Percentiles rank a stretch among this genome's conserved stretches.
Conservation (phyloP, 768 basidiomycete species). For the Macrolepiota albuminosa region DNA sequence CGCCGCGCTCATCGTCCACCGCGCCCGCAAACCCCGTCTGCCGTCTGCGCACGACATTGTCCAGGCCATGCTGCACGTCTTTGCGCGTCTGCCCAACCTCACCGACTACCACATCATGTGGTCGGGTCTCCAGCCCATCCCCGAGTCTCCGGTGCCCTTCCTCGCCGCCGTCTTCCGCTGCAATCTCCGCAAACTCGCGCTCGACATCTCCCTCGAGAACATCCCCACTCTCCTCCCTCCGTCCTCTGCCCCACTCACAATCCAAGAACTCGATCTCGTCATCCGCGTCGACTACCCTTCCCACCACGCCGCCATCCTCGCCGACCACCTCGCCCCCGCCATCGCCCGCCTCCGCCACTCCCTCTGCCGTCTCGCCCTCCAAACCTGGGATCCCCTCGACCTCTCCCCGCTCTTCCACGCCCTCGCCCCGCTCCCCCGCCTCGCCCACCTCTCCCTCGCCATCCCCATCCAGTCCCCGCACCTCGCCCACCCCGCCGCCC, state of each 20-base stretch:
- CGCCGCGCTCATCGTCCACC: slow-evolving; percentile 18
- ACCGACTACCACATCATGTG: slow-evolving; percentile 48
- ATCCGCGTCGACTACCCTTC: slow-evolving; percentile 33
- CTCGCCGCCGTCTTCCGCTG: slow-evolving; percentile 30
- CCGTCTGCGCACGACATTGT: slow-evolving; percentile 28
- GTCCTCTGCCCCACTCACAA: slow-evolving; percentile 22
- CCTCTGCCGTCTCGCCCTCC: slow-evolving; percentile 34
- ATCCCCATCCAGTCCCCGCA: slow-evolving; percentile 37
- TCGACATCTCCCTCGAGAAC: slow-evolving; percentile 41
- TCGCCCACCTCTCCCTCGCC: slow-evolving; percentile 32
- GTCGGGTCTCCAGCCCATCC: slow-evolving; percentile 33
- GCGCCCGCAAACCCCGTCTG: not conserved
- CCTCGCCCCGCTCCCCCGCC: slow-evolving; percentile 26
- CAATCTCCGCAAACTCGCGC: slow-evolving; percentile 34
- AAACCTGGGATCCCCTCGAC: slow-evolving; percentile 41
- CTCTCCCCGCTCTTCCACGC: slow-evolving; percentile 35
- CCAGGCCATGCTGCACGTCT: slow-evolving; percentile 35
- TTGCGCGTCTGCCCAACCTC: slow-evolving; percentile 39
- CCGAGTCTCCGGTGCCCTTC: slow-evolving; percentile 26
- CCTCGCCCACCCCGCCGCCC: slow-evolving; percentile 35
- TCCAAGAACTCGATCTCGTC: slow-evolving; percentile 39
- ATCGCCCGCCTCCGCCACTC: slow-evolving; percentile 30
- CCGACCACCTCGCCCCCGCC: slow-evolving; percentile 32
- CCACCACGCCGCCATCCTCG: slow-evolving; percentile 27
- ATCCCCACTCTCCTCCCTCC: slow-evolving; percentile 29